Evolutionary conservation across 2,329 filamentous ascomycete species (phyloP), one percentile per base, ranked within the genome.

Genomic region (Lachnellula subtilissima): DNA sequence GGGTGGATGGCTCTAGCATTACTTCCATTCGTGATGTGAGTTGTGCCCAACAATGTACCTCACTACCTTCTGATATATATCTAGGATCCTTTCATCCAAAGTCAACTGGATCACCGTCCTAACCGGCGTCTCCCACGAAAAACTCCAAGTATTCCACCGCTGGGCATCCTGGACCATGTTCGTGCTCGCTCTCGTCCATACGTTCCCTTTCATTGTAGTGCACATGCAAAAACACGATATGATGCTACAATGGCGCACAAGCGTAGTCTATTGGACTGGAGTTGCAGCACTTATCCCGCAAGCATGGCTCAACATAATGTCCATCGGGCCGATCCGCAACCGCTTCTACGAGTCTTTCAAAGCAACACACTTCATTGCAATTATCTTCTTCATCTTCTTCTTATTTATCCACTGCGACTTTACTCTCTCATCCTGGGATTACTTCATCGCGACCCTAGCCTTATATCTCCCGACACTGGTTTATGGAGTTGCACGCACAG

Each of bases 351-450:
- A 97, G 70, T 73, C 89, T 1, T 97, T 97, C 67, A 84, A 93
- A 32, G 72, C 86, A 23, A 75, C 94, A 3, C 92, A 97, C 68
- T 82, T 91, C 0, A 89, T 92, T 0, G 86, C 89, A 11, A 86
- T 89, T 1, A 81, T 91, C 42, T 76, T 89, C 15, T 95, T 93
- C 66, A 75, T 96, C 9, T 91, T 81, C 2, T 81, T 95, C 70
- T 79, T 97, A 42, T 95, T 96, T 74, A 96, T 92, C 91, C 92
- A 97, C 71, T 94, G 89, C 65, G 88, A 91, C 73, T 96, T 96
- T 72, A 93, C 87, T 63, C 80, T 97, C 36, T 85, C 85, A 55
- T 95, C 91, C 0, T 96, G 91, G 47, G 78, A 84, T 66, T 97
- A 96, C 68, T 82, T 97, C 3, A 93, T 84, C 67, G 84, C 88